Base-by-base conservation (phyloP, 352 stramenopile species). In the Phytophthora sp. region DNA sequence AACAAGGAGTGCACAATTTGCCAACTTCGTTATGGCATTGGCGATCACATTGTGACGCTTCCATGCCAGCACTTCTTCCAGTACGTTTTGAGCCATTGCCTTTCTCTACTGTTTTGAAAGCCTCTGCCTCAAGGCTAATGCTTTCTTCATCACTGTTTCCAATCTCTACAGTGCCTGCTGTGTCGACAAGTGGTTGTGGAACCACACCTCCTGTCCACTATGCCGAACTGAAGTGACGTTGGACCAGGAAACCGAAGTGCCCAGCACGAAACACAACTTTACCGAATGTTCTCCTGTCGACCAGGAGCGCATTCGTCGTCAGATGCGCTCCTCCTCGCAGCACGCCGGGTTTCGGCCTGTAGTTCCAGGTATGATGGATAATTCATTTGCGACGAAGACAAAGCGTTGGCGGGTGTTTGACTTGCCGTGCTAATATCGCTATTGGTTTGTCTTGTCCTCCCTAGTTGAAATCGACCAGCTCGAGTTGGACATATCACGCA, bases 11-110 rank as follows among this genome's bases (percentile, higher is more conserved):
- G 87, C 70, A 84, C 87, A 28, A 95, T 95, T 69, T 95, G 87
- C 48, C 86, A 95, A 62, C 71, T 90, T 54, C 66, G 72, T 18
- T 95, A 95, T 64, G 84, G 81, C 18, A 94, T 95, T 46, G 84
- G 87, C 3, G 86, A 93, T 55, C 83, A 94, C 45, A 93, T 95
- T 39, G 82, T 91, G 24, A 93, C 84, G 32, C 62, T 95, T 18
- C 83, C 84, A 3, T 95, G 87, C 27, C 78, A 95, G 43, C 87
- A 95, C 42, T 95, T 93, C 49, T 95, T 95, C 72, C 87, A 95
- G 84, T 95, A 79, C 51, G 82, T 83, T 44, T 20, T 31, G 30
- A 38, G 44, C 5, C 11, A 13, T 45, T 24, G 8, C 32, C 6
- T 43, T 15, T 24, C 17, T 27, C 20, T 8, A 44, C 26, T 32